Base-by-base conservation (phyloP, 1,284 basidiomycete species). In the Fomes fomentarius region DNA sequence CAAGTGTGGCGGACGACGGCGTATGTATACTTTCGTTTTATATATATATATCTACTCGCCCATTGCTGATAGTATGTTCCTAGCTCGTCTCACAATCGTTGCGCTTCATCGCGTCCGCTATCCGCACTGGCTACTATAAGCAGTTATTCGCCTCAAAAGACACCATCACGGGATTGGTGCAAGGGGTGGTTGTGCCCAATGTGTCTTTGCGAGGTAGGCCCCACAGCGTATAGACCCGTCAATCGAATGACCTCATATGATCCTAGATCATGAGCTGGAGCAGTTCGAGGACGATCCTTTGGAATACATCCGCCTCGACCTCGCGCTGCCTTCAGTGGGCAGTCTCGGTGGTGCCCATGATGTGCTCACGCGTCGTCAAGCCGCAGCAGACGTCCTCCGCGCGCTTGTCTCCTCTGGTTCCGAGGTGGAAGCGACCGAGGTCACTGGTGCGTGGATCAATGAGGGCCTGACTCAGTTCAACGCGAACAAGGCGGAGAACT, bases 231-330 rank as follows among this genome's bases (percentile, higher is more conserved):
- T n/a, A 8, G n/a, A 11, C 14, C 14, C 19, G 6, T 6, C 3
- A 6, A 5, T 2, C 9, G 9, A 25, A 12, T 39, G 24, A 17
- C 15, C 42, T 56, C 19, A 47, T 37, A 14, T 1, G 17, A 25
- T 30, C 6, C 4, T 54, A 74, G 89, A 92, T 49, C 89, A 94
- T 60, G 96, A 98, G 60, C 83, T 96, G 56, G 96, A 99, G 67
- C 89, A 96, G 72, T 98, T 99, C 67, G 94, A 98, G 72, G 96
- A 99, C 60, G 95, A 98, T 63, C 96, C 96, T 0, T 83, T 96
- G 43, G 96, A 98, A 69, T 99, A 93, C 70, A 93, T 99, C 61
- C 87, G 95, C 17, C 80, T 93, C 26, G 96, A 98, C 69, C 77
- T 99, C 26, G 76, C 87, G 3, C 75, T 96, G 14, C 86, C 91